Evolutionary conservation across 1,284 basidiomycete species (phyloP), one percentile per base, ranked within the genome.

Genomic region (Irpex rosettiformis): DNA sequence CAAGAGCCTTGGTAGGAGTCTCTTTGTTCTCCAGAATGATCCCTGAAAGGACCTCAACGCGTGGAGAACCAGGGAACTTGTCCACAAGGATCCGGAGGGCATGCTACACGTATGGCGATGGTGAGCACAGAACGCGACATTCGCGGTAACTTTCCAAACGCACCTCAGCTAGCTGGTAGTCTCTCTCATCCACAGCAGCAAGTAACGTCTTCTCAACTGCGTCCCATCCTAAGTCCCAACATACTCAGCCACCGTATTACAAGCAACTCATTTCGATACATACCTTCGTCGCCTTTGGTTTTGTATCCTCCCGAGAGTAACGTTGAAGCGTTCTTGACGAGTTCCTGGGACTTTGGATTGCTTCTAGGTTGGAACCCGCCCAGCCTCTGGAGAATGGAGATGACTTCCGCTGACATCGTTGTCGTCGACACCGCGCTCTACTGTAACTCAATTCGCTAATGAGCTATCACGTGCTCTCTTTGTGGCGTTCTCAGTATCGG

Each of bases 121-220:
- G 33, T 37, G 42, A 13, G 24, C 40, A 37, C 18, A 33, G 13
- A 7, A 27, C 13, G 13, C 21, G 24, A 42, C 48, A 21, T 11
- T 24, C 28, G 37, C 21, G 28, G 13, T 18, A 4, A 11, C 13
- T 40, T 60, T 43, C 52, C 54, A 29, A 54, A 51, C 90, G 66
- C 70, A 96, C 94, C 69, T 92, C 86, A 22, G 96, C 93, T n/a
- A 94, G 75, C 55, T 91, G 84, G 42, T 89, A 67, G 57, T 87
- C 79, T 16, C 91, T 92, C 13, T 93, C 73, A 68, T 98, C 96
- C 55, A 97, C 77, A 0, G 96, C 85, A 1, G 96, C 93, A 40
- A 96, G 78, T 3, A 88, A 85, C 1, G 98, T 78, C 69, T 98
- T 95, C 70, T 98, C 96, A 13, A 96, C 75, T 61, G 94, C 86